Percentiles rank a stretch among this genome's conserved stretches.
phyloP scores from a whole-genome alignment of 768 basidiomycete species.

The Pleurotus platypus region DNA sequence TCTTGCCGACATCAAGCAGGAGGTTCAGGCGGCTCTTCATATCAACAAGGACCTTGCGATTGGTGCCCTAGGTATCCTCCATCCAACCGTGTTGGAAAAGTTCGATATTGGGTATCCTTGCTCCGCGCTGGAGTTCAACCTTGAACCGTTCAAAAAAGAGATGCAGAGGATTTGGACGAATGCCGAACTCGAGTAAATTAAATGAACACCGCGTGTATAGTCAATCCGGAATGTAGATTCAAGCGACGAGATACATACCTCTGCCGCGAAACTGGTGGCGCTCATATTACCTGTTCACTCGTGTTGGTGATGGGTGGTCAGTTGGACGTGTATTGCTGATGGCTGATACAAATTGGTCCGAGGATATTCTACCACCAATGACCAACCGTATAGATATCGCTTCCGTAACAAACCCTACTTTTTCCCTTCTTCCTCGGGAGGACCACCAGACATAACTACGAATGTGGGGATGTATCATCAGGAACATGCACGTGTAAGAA shows the following conservation, averaged over 20 bases:
- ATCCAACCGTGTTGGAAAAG: slow-evolving; percentile 86
- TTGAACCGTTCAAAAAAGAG: slow-evolving; percentile 90
- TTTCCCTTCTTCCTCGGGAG: slow-evolving; percentile 2
- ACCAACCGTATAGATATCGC: neutral
- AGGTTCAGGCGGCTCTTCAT: slow-evolving; percentile 41
- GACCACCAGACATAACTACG: slow-evolving; percentile 1
- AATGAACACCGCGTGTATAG: neutral
- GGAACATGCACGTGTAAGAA: neutral
- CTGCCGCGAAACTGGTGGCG: too few relatives aligned
- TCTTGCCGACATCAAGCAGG: slow-evolving; percentile 34
- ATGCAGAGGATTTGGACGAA: slow-evolving; percentile 56
- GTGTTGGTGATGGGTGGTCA: neutral
- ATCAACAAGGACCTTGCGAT: slow-evolving; percentile 63
- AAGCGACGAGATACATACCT: neutral
- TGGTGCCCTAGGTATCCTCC: slow-evolving; percentile 89
- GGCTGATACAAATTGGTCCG: neutral
- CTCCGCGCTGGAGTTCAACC: slow-evolving; percentile 89
- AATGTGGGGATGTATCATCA: neutral
- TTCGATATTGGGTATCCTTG: slow-evolving; percentile 96
- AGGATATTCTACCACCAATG: slow-evolving; percentile 1
- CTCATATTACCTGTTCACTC: too few relatives aligned
- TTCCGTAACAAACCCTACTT: neutral
- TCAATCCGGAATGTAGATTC: slow-evolving; percentile 10
- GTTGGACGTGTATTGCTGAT: neutral
- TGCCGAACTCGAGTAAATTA: slow-evolving; percentile 31